Evolutionary conservation across 192 early-diverging fungal species (phyloP), one percentile per base, ranked within the genome.

Genomic region (Pilaira anomala): DNA sequence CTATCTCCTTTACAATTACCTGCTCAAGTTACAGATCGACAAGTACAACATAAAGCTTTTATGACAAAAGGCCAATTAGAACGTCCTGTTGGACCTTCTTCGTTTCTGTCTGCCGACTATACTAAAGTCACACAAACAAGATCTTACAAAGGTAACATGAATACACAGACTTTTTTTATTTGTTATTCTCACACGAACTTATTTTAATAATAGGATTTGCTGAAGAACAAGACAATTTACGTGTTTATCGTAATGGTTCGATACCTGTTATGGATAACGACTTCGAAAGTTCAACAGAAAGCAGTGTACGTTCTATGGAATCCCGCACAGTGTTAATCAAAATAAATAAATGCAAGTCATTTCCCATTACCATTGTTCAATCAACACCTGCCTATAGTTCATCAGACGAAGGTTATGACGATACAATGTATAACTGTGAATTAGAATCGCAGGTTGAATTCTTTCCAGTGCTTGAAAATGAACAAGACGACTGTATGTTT

Each of bases 1-100:
- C 40, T 69, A 11, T 62, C 59, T 39, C 67, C 67, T 40, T 33
- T 69, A 26, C 67, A 69, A 48, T 44, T 69, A 19, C 67, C 67
- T 48, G 49, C 41, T n/a, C 67, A 69, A 62, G 12, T 18, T 6
- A 33, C 5, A 8, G 14, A 26, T 41, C 14, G 44, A 30, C 60
- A 30, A 16, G 9, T 16, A 41, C 30, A 14, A 51, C 39, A 60
- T 14, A 60, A 63, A 21, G 62, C 67, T 28, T 14, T 46, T 7
- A 29, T 16, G 9, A 49, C 36, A 8, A 53, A 62, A 25, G 62
- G 51, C 16, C 60, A 62, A 45, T 52, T 52, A 2, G 52, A 53
- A 22, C 62, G 30, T 24, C 63, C 62, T 18, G 62, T 63, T 30
- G 48, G 48, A n/a, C 67, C 67, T 25, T 61, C 52, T 36, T 69